Evolutionary conservation across 1,284 basidiomycete species (phyloP), one percentile per base, ranked within the genome.

Genomic region (Rhizoctonia solani): DNA sequence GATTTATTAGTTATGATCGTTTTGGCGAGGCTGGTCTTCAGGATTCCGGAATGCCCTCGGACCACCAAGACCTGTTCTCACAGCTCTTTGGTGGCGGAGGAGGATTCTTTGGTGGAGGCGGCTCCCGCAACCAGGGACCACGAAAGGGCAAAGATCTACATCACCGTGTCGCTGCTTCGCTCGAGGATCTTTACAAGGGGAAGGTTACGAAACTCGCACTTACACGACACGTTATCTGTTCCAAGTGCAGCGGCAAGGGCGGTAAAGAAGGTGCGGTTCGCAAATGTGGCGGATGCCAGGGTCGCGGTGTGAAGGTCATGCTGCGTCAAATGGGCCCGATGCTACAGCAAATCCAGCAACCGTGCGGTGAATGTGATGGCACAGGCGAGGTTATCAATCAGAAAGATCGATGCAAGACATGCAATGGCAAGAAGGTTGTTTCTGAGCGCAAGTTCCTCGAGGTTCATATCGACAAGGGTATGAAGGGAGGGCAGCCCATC

Each of bases 401-500:
- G 67, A 98, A 96, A 80, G 95, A 99, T 82, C 85, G 90, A 72
- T 99, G 97, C 86, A 87, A 89, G 79, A 81, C 81, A 49, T 99
- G 97, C 85, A 92, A 91, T 77, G 97, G 95, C 72, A 97, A 97
- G 83, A 99, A 99, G 84, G 89, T 93, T 68, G 74, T 90, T 53
- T 88, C 92, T 69, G 97, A 99, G 80, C 93, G 97, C 80, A 99
- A 99, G 83, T 90, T 98, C 72, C 82, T 99, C 74, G 97, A 99
- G 80, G 97, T 99, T 27, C 93, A 98, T 77, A 93, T 99, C 83
- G 97, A 99, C 85, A 98, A 96, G 83, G 97, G 97, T 67, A 99
- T 99, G 97, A 94, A 93, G 81, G 90, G 90, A 67, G 97, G 97
- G 32, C 95, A 98, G 80, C 95, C 94, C 23, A 95, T 99, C 77